phyloP scores from a whole-genome alignment of 78 protist genomes.

The Dictyostelium citrinum region DNA sequence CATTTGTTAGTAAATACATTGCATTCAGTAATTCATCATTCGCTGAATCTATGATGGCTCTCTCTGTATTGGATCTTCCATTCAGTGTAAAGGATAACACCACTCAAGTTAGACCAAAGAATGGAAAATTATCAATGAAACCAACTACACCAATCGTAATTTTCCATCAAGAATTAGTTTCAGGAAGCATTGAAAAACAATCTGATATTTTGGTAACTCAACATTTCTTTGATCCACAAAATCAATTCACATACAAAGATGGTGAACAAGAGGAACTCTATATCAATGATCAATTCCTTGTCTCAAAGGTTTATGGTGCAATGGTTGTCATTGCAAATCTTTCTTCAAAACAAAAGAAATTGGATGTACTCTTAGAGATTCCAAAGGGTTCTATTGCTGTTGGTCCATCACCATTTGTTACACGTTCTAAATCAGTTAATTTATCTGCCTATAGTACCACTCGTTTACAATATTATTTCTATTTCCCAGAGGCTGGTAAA shows the following conservation, averaged over 20 bases:
- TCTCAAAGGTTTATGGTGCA: constrained; percentile 48
- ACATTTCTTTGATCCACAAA: constrained; percentile 49
- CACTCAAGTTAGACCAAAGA: not conserved
- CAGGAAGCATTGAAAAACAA: not conserved
- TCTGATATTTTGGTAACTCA: constrained; percentile 43
- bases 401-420: constrained; percentile 62
- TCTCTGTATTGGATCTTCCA: constrained; percentile 66
- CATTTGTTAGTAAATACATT: constrained; percentile 43
- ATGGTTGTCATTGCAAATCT: constrained; percentile 58
- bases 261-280: constrained; percentile 51
- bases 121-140: constrained; percentile 14
- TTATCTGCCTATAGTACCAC: constrained; percentile 25
- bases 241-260: not conserved
- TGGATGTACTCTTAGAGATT: constrained; percentile 56
- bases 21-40: not conserved
- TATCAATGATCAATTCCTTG: constrained; percentile 25
- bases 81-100: constrained; percentile 22
- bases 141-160: constrained; percentile 45
- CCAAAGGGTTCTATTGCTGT: constrained; percentile 68
- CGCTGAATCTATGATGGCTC: constrained; percentile 19
- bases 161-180: constrained; percentile 61
- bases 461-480: constrained; percentile 44
- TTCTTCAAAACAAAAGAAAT: constrained; percentile 46
- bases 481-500: constrained; percentile 61
- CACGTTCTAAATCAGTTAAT: constrained; percentile 3